A percentile compares a stretch with the other conserved stretches of the same genome.
These are phyloP conservation scores for Pelargonium cotyledonis DNA, from an alignment of 441 rosid genomes.

Conservation along the genomic window DNA sequence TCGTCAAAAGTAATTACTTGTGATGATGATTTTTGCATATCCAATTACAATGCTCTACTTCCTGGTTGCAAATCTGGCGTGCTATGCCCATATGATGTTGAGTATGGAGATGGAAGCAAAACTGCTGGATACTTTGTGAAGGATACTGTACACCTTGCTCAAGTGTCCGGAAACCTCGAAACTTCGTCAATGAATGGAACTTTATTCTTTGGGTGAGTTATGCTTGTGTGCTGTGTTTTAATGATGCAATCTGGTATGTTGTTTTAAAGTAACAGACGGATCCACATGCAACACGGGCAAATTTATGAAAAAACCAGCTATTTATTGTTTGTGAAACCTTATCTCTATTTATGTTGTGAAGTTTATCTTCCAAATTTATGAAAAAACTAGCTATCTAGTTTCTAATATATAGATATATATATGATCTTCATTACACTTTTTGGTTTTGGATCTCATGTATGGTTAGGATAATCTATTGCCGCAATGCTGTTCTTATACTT, in stretches of 20 bases:
- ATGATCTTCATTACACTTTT: no score
- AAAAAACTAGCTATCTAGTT: no score
- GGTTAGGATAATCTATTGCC: not conserved
- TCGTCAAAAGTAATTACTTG: slow-evolving; percentile 48
- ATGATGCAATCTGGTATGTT: no score
- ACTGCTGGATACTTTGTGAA: slow-evolving; percentile 68
- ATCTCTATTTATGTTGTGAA: no score
- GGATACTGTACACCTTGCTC: slow-evolving; percentile 48
- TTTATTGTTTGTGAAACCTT: no score
- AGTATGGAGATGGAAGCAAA: slow-evolving; percentile 82
- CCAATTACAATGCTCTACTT: slow-evolving; percentile 40
- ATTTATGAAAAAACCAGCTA: no score
- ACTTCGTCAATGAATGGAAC: slow-evolving; percentile 54
- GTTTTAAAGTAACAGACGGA: no score
- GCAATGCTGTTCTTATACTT: slow-evolving; percentile 9
- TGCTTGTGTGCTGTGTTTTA: no score
- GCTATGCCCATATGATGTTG: slow-evolving; percentile 53
- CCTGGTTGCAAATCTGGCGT: slow-evolving; percentile 55
- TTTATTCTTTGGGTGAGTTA: slow-evolving; percentile 62
- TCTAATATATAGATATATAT: no score
- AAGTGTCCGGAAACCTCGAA: slow-evolving; percentile 50
- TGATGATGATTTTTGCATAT: slow-evolving; percentile 52
- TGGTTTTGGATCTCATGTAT: no score
- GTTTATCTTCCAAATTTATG: no score
- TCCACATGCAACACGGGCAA: no score